Evolutionary conservation across 345 rosid genomes (phyloP), one percentile per base, ranked within the genome.

Genomic region (Hypericum perforatum): DNA sequence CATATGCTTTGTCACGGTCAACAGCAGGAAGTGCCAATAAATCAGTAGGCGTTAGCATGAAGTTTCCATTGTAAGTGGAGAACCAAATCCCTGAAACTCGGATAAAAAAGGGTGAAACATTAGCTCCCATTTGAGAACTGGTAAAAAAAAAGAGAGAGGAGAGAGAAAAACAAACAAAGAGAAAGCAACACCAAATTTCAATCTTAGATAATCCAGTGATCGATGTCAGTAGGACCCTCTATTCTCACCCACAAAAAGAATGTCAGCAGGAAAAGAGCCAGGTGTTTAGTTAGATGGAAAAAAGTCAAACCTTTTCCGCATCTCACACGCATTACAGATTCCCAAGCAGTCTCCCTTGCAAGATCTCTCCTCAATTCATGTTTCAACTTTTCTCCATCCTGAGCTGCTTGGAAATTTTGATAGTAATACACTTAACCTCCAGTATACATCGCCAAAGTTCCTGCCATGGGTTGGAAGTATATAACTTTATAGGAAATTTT

Each of bases 271-370:
- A 22, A 22, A 22, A 22, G 32, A 22, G 32, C 32, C 1, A 22
- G 32, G 32, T 22, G 9, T 7, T 29, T 16, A 63, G 9, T 13
- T 2, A 8, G 16, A 12, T n/a, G 0, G 42, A 29, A 11, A 51
- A 53, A 10, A 41, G 40, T 22, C 32, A 22, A 22, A 89, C 99
- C 97, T 84, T 94, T 94, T 76, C 99, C 99, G 68, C 95, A 94
- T 89, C 99, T 80, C 71, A 94, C 61, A 42, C 99, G 86, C 99
- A 94, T 82, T 49, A 89, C 99, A n/a, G 97, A 78, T 77, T 94
- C 99, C 99, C 99, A 94, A 41, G 95, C 97, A 67, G 99, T 94
- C 81, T 94, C 99, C 71, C 97, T 80, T 0, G 86, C 89, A 55
- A 94, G 95, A 73, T 94, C 97, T 76, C 95, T 80, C 56, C 84